Evolutionary conservation across 2,329 filamentous ascomycete species (phyloP).

Genomic region (Scedosporium aurantiacum): DNA sequence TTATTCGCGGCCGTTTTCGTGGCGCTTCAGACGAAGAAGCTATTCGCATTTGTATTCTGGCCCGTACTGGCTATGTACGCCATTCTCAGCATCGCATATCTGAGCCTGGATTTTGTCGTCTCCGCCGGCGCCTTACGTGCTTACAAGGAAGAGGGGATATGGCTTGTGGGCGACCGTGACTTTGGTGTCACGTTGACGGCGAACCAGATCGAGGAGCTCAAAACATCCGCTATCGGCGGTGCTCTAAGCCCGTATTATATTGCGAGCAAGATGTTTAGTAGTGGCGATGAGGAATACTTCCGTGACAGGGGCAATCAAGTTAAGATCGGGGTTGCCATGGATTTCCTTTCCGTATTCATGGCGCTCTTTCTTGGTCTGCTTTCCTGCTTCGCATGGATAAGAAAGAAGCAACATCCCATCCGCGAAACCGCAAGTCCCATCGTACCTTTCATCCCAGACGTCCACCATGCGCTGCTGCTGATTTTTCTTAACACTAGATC

Average conservation of each 20-base stretch:
- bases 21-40: neutral
- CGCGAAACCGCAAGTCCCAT: neutral
- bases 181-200: neutral
- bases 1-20: neutral
- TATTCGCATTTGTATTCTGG: neutral
- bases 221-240: neutral
- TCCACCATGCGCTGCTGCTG: neutral
- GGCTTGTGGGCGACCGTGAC: neutral
- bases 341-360: neutral
- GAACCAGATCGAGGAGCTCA: neutral
- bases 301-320: neutral
- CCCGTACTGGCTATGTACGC: neutral
- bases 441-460: too few relatives aligned
- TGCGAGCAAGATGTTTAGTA: neutral
- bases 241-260: neutral
- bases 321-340: slow-evolving; percentile 1
- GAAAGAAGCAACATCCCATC: neutral
- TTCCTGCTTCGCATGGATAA: neutral
- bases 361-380: neutral
- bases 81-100: neutral
- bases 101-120: neutral
- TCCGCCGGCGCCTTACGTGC: neutral
- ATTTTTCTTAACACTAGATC: neutral
- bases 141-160: neutral
- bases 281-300: neutral